Base-by-base conservation (phyloP, 164 flowering plant species). In the Tinospora cordifolia region DNA sequence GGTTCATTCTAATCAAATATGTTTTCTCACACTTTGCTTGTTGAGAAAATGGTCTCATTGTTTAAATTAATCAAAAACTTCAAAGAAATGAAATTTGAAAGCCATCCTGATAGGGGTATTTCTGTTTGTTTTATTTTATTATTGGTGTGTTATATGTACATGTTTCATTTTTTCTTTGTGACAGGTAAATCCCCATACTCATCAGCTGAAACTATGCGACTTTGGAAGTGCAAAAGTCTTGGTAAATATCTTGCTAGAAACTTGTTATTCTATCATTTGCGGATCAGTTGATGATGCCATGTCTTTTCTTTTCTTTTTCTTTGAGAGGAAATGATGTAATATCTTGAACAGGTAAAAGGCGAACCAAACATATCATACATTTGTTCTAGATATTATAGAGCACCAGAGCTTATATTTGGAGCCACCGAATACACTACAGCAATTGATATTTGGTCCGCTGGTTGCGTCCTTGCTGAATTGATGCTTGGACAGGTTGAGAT, bases 141-240 rank as follows among this genome's bases (percentile, higher is more conserved):
- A 14, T n/a, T n/a, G 46, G 0, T 41, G 11, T 41, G 46, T 41
- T 41, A 41, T 41, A 41, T 1, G 1, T 41, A 3, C 11, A 41
- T 40, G 9, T 22, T 17, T 51, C n/a, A 17, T 34, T 39, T 38
- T 17, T 34, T 72, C 34, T 13, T 57, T 76, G 30, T 69, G 13
- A 30, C 83, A 87, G 90, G 88, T 87, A 57, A 85, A 85, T 71
- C 90, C 90, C 27, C 88, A 87, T 70, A 85, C 87, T 15, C 87
- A 86, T 76, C 90, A 86, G 73, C 71, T 81, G 41, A 81, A 81
- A 66, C 65, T 81, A 36, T 81, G 84, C 69, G 84, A 81, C 57
- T 79, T 82, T 81, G 90, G 90, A 74, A 87, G 90, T 79, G 90
- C 90, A 21, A 87, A 87, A 85, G 86, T 85, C 49, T 79, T 87